These are phyloP conservation scores for Brassica napus DNA, from an alignment of 345 rosid genomes.

Conservation along the genomic window DNA sequence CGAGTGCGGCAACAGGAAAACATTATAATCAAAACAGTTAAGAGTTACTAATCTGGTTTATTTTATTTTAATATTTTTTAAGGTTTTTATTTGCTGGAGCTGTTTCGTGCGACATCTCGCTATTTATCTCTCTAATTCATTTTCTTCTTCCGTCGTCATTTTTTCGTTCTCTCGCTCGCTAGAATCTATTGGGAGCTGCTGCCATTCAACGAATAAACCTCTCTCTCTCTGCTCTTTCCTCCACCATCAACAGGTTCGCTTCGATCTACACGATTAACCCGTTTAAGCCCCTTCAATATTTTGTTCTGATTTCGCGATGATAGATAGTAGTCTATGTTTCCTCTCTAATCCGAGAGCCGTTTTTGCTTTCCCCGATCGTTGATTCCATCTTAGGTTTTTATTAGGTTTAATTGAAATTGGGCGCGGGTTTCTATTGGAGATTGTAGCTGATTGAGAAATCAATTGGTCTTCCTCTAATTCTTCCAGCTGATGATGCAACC, in stretches of 20 bases:
- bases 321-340: neutral
- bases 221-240: constrained; percentile 36
- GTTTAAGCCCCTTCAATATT: neutral
- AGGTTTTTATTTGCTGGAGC: constrained; percentile 28
- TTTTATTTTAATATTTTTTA: too few relatives aligned
- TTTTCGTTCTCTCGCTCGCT: constrained; percentile 22
- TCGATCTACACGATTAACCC: constrained; percentile 48
- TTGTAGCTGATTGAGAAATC: constrained; percentile 16
- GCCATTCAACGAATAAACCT: constrained; percentile 38
- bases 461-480: neutral
- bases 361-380: constrained; percentile 26
- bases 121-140: constrained; percentile 34
- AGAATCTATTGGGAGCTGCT: constrained; percentile 49
- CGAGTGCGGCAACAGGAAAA: neutral
- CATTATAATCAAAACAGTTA: constrained; percentile 1
- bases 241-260: constrained; percentile 45
- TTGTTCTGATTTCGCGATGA: constrained; percentile 10
- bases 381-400: constrained; percentile 10
- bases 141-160: constrained; percentile 20
- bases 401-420: neutral
- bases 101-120: constrained; percentile 46
- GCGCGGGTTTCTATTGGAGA: constrained; percentile 6
- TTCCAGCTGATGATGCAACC: neutral
- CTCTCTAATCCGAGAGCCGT: constrained; percentile 31
- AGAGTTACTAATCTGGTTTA: neutral